Evolutionary conservation across 1,139 yeast genomes (phyloP), one percentile per base, ranked within the genome.

Genomic region (Wickerhamomyces sp.): DNA sequence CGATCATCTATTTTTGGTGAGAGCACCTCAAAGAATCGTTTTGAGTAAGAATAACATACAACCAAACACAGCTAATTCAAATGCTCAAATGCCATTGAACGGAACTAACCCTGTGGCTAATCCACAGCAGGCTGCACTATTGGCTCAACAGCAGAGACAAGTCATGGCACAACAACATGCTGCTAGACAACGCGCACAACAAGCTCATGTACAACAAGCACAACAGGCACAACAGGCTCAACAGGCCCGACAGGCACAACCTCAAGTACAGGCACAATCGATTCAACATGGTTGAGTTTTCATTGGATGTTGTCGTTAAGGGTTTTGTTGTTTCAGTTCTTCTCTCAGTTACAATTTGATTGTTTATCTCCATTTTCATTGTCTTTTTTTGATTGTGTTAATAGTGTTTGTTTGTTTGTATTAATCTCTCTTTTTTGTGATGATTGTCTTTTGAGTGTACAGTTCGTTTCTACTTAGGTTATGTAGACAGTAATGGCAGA

Each of bases 1-100:
- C 54, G 69, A 75, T 53, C 62, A 77, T 63, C 54, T 75, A 57
- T 61, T 67, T 66, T 48, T 85, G 61, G 84, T 81, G 16, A 66
- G 88, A 46, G 80, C 82, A 1, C 85, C 88, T 2, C 82, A 68
- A 44, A 46, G 54, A 32, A 42, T 49, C n/a, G 38, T 48, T 44
- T 24, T 49, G 27, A 44, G 38, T 19, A 45, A 44, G 26, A 41
- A 40, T 14, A 37, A 31, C n/a, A 35, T 35, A n/a, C 35, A 37
- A 38, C 67, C 27, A 24, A 13, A 32, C 16, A 16, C 31, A 30
- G n/a, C 11, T 23, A 10, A 37, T 25, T 9, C 27, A 6, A 19
- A 13, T 14, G 19, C 28, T 8, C 32, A 30, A 16, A 21, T 14
- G 7, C 18, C 7, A 13, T n/a, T 5, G 9, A 19, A 28, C 15